Evolutionary conservation across 73 alveolate species (phyloP), one percentile per base, ranked within the genome.

Genomic region (Uronychia setigera): DNA sequence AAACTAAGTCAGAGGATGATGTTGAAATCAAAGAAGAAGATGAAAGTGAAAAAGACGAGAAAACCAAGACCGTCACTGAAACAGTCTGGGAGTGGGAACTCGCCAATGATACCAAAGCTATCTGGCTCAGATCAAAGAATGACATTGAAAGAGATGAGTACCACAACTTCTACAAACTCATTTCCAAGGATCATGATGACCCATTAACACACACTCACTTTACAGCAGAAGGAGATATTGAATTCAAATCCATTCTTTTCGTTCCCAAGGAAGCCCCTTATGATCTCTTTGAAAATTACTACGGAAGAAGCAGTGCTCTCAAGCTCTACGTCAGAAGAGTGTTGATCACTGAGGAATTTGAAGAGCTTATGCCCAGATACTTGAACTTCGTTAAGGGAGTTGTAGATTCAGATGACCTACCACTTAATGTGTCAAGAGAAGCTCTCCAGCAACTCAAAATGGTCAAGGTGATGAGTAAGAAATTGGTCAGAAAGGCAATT

Each of bases 371-470:
- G 95, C 99, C 99, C 57, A 84, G 99, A 80, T 98, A 98, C 93
- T 88, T 98, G 86, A 97, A 97, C 93, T 98, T 98, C 95, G 92
- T 98, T 46, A 96, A 93, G 88, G 99, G 99, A 34, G 99, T 98
- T 29, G 99, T 98, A 31, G 99, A 98, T 90, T 97, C 99, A 29
- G 99, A 98, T 91, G 99, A 98, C 80, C 92, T 98, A 76, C 99
- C 99, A 25, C 92, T 98, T 79, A 97, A 98, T 92, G 99, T 98
- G 79, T 94, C 99, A 87, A 96, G 99, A 82, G 99, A 98, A 93
- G 95, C 96, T 85, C 96, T 98, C 87, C 98, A 98, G 90, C 97
- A 98, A 96, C 83, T 87, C 76, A 98, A 98, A 92, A 96, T 97
- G 97, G 88, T 97, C 77, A 97, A 97, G 92, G 99, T 97, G 77